A percentile compares a stretch with the other conserved stretches of the same genome.
phyloP scores from a whole-genome alignment of 768 basidiomycete species.

The Lentinus tigrinus region DNA sequence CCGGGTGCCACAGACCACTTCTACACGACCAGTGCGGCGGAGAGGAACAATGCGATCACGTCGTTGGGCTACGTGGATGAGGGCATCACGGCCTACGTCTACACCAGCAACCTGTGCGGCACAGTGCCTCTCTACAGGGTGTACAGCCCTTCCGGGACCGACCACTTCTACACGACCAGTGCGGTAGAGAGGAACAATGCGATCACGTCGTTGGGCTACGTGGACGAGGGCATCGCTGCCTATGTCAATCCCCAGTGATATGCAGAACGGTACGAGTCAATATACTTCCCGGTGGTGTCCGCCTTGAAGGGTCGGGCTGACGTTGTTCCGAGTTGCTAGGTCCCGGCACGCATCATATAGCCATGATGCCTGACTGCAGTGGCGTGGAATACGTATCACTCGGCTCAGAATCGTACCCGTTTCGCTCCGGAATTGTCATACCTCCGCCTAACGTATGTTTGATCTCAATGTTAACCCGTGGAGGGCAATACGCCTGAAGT shows the following conservation, averaged over 20 bases:
- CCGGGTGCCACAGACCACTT: conserved; percentile 14
- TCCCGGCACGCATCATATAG: too few species aligned
- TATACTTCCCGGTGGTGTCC: too few species aligned
- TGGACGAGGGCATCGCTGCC: conserved; percentile 11
- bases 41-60: conserved; percentile 14
- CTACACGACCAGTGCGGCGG: conserved; percentile 19
- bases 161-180: conserved; percentile 23
- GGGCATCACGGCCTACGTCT: conserved; percentile 11
- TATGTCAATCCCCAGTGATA: conserved; percentile 7
- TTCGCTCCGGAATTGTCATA: too few species aligned
- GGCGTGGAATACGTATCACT: too few species aligned
- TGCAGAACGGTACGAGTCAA: too few species aligned
- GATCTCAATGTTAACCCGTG: too few species aligned
- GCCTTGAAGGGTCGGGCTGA: too few species aligned
- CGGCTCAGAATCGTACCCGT: too few species aligned
- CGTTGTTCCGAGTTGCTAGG: too few species aligned
- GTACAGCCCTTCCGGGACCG: conserved; percentile 8
- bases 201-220: conserved; percentile 9
- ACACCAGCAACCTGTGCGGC: background rate
- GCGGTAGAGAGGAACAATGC: conserved; percentile 14
- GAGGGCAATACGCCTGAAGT: too few species aligned
- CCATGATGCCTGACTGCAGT: too few species aligned
- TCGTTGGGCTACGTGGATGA: conserved; percentile 10
- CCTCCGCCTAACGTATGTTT: too few species aligned
- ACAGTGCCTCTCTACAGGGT: conserved; percentile 23